phyloP scores from a whole-genome alignment of 2,329 filamentous ascomycete species.

The Cladosporium sp. region DNA sequence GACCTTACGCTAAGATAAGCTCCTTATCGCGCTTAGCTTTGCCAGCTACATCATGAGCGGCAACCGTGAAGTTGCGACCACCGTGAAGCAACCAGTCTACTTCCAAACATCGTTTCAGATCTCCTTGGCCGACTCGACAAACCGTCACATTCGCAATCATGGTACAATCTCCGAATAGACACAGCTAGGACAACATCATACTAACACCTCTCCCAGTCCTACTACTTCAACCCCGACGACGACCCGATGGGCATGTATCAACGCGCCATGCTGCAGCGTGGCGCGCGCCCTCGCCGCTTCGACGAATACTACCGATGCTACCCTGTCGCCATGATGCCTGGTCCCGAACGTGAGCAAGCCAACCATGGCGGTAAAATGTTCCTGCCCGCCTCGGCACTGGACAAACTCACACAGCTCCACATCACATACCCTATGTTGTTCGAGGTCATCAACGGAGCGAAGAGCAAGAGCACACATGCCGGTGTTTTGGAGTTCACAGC shows the following conservation, averaged over 20 bases:
- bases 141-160: not conserved
- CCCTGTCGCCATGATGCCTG: constrained; percentile 87
- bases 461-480: constrained; percentile 75
- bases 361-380: constrained; percentile 98
- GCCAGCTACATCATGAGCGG: too few species aligned
- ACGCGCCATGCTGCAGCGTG: constrained; percentile 46
- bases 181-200: too few species aligned
- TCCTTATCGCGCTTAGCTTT: too few species aligned
- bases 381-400: constrained; percentile 88
- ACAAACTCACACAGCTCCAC: constrained; percentile 92
- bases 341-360: constrained; percentile 77
- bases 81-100: too few species aligned
- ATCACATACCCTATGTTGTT: constrained; percentile 97
- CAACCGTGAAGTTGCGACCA: too few species aligned
- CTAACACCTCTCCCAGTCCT: constrained; percentile 16
- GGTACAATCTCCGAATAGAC: not conserved
- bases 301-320: constrained; percentile 99
- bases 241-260: constrained; percentile 50
- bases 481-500: constrained; percentile 97
- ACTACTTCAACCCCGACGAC: constrained; percentile 48
- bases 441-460: constrained; percentile 85
- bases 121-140: too few species aligned
- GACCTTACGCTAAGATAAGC: too few species aligned
- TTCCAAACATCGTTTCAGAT: too few species aligned
- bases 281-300: constrained; percentile 64